phyloP scores from a whole-genome alignment of 768 basidiomycete species.

The Russula dissimulans region DNA sequence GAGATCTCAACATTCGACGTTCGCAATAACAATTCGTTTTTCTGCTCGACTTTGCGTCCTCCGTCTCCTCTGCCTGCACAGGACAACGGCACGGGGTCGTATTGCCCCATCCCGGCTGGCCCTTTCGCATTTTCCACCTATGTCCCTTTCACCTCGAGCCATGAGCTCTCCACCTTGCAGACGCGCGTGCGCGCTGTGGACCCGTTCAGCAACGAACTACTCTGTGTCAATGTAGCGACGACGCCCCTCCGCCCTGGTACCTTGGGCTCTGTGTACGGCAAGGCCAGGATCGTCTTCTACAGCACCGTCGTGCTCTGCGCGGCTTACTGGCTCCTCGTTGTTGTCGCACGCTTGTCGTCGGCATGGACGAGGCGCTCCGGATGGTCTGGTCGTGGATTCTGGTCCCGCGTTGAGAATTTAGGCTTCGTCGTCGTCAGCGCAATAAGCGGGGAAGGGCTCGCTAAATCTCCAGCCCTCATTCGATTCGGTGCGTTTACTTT shows the following conservation, averaged over 20 bases:
- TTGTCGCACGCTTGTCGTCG: conserved; percentile 69
- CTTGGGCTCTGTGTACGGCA: conserved; percentile 51
- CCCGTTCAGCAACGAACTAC: conserved; percentile 67
- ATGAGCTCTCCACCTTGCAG: conserved; percentile 72
- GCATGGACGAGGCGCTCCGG: conserved; percentile 72
- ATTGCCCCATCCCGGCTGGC: conserved; percentile 75
- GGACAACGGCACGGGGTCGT: conserved; percentile 29
- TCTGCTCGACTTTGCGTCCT: conserved; percentile 75
- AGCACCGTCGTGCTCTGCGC: conserved; percentile 61
- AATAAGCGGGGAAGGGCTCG: conserved; percentile 83
- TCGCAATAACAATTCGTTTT: conserved; percentile 58
- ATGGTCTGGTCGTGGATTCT: conserved; percentile 49
- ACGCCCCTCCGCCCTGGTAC: conserved; percentile 65
- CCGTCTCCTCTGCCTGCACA: conserved; percentile 54
- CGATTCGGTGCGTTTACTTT: conserved; percentile 61
- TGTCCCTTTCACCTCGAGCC: conserved; percentile 53
- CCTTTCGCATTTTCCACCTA: conserved; percentile 74
- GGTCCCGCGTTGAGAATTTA: conserved; percentile 69
- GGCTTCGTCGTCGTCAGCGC: conserved; percentile 90
- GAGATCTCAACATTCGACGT: conserved; percentile 70
- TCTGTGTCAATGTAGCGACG: conserved; percentile 71
- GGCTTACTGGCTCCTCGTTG: conserved; percentile 75
- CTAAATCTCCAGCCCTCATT: conserved; percentile 76
- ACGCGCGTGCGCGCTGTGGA: conserved; percentile 87
- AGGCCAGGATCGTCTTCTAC: conserved; percentile 63